Percentiles rank a stretch among this genome's conserved stretches.
Conservation (phyloP, 108 stramenopile genomes). For the Asterionellopsis glacialis region DNA sequence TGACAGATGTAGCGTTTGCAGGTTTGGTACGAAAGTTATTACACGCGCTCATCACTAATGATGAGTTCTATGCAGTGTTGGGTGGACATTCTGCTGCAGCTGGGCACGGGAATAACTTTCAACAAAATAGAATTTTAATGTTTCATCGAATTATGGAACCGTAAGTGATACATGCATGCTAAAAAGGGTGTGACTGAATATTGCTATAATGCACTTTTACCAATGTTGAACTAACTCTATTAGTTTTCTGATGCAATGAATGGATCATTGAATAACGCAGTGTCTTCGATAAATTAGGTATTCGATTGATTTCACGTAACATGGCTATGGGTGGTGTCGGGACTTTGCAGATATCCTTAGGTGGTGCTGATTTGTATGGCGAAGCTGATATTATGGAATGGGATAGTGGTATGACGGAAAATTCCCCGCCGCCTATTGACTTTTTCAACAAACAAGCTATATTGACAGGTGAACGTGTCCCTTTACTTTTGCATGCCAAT, state of each 20-base stretch:
- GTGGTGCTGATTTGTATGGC: slow-evolving; percentile 50
- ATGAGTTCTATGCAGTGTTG: slow-evolving; percentile 58
- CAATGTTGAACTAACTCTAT: no score
- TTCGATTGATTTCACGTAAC: slow-evolving; percentile 48
- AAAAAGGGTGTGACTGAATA: no score
- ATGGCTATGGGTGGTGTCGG: slow-evolving; percentile 48
- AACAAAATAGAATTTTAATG: slow-evolving; percentile 55
- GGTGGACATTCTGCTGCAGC: slow-evolving; percentile 61
- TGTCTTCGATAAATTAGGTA: slow-evolving; percentile 22
- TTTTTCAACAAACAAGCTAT: slow-evolving; percentile 59
- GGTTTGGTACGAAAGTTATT: slow-evolving; percentile 60
- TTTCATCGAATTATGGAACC: slow-evolving; percentile 57
- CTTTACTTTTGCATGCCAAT: slow-evolving; percentile 31
- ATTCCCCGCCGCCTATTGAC: slow-evolving; percentile 16
- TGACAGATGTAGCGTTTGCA: slow-evolving; percentile 37
- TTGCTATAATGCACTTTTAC: no score
- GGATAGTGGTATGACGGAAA: slow-evolving; percentile 54
- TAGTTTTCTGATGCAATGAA: no score
- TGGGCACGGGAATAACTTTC: slow-evolving; percentile 74
- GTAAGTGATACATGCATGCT: slow-evolving; percentile 52
- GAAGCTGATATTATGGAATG: slow-evolving; percentile 61
- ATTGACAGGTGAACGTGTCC: slow-evolving; percentile 43
- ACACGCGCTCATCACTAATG: slow-evolving; percentile 80
- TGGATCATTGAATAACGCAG: no score
- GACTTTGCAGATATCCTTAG: slow-evolving; percentile 38